These are phyloP conservation scores for Sporopachydermia quercuum DNA, from an alignment of 805 yeast species.

Conservation along the genomic window DNA sequence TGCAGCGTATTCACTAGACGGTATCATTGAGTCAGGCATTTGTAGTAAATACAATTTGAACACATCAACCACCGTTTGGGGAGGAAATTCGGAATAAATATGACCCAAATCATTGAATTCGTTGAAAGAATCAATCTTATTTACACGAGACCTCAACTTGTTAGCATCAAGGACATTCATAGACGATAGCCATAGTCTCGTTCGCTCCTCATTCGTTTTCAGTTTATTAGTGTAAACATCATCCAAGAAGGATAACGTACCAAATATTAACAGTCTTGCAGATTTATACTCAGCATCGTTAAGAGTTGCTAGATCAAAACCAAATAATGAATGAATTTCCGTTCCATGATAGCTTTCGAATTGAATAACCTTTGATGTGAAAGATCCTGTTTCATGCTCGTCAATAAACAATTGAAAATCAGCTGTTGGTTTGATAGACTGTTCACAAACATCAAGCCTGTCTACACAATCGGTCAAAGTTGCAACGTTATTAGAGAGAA, in stretches of 20 bases:
- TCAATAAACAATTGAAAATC: constrained; percentile 56
- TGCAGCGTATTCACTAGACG: constrained; percentile 48
- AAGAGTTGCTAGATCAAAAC: constrained; percentile 59
- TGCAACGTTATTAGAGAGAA: constrained; percentile 45
- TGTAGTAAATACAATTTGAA: constrained; percentile 64
- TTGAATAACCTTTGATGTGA: constrained; percentile 53
- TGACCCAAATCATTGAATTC: constrained; percentile 16
- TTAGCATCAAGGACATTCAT: background rate
- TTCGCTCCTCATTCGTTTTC: constrained; percentile 51
- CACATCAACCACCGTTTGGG: constrained; percentile 50
- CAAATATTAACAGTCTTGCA: constrained; percentile 54
- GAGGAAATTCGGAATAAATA: constrained; percentile 23
- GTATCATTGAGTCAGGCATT: constrained; percentile 62
- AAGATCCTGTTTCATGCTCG: constrained; percentile 58
- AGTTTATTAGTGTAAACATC: constrained; percentile 46
- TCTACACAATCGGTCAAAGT: constrained; percentile 45
- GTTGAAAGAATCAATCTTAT: background rate
- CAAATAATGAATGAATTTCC: constrained; percentile 57
- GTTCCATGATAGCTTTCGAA: constrained; percentile 73
- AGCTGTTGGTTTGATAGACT: constrained; percentile 50
- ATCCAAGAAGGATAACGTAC: constrained; percentile 55
- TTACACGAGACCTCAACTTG: background rate
- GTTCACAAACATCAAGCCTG: constrained; percentile 48
- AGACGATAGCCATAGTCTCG: constrained; percentile 39
- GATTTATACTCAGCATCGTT: constrained; percentile 57